These are phyloP conservation scores for Boletus rubroflammeus DNA, from an alignment of 768 basidiomycete genomes.

Conservation along the genomic window DNA sequence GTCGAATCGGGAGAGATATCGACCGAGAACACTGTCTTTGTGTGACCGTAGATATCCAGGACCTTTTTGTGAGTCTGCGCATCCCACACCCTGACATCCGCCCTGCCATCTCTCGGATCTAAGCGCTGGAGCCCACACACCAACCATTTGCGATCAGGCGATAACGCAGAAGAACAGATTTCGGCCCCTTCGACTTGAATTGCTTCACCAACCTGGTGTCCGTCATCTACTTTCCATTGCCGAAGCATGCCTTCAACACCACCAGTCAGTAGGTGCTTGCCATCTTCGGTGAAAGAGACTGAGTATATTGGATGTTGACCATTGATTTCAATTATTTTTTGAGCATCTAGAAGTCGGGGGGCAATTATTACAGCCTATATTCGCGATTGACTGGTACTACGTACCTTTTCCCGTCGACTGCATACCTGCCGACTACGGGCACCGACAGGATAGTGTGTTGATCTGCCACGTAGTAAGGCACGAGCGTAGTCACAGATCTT, in stretches of 20 bases:
- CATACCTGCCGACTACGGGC: background rate
- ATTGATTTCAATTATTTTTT: background rate
- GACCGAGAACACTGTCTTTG: background rate
- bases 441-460: background rate
- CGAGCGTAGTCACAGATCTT: too few species aligned
- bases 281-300: background rate
- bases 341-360: background rate
- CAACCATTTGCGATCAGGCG: background rate
- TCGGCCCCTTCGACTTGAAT: background rate
- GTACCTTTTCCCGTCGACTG: background rate
- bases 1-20: background rate
- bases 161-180: background rate
- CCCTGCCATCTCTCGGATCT: background rate
- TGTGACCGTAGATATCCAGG: background rate
- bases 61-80: background rate
- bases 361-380: background rate
- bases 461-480: too few species aligned
- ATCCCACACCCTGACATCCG: background rate
- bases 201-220: background rate
- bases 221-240: background rate
- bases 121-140: background rate
- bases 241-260: background rate
- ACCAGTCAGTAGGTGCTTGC: background rate
- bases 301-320: background rate
- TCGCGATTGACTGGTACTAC: too few species aligned